Evolutionary conservation across 2,329 filamentous ascomycete species (phyloP).

Genomic region (Paecilomyces formosus): DNA sequence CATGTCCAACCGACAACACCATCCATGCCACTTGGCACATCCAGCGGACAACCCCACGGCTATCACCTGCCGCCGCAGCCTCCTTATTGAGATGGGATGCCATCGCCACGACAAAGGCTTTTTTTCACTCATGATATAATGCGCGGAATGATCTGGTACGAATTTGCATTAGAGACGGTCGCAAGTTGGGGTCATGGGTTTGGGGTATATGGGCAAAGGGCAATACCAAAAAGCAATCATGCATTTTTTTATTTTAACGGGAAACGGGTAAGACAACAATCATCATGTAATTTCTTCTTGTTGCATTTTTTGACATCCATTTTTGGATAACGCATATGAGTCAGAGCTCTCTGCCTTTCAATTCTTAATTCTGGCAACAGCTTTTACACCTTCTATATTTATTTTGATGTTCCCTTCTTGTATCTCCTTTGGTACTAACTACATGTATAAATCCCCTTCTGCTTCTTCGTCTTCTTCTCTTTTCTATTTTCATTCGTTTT

Average conservation of each 20-base stretch:
- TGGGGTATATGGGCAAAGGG: background rate
- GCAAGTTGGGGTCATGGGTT: background rate
- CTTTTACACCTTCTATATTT: background rate
- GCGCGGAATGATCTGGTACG: background rate
- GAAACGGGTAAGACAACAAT: conserved; percentile 17
- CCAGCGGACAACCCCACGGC: background rate
- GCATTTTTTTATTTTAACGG: conserved; percentile 7
- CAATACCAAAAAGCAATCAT: background rate
- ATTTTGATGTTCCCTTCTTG: conserved; percentile 1
- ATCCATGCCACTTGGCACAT: background rate
- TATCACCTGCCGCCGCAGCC: background rate
- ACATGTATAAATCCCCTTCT: background rate
- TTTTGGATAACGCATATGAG: background rate
- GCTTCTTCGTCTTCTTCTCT: background rate
- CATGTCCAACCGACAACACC: conserved; percentile 39
- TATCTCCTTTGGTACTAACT: background rate
- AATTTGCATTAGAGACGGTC: background rate
- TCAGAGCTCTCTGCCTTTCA: background rate
- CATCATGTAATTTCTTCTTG: conserved; percentile 4
- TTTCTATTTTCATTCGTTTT: background rate
- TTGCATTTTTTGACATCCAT: conserved; percentile 1
- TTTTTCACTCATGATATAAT: background rate
- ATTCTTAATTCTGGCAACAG: conserved; percentile 1
- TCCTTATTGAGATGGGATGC: background rate
- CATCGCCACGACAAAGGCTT: background rate